These are phyloP conservation scores for Paraconiothyrium brasiliense DNA, from an alignment of 2,329 filamentous ascomycete species.

Conservation along the genomic window DNA sequence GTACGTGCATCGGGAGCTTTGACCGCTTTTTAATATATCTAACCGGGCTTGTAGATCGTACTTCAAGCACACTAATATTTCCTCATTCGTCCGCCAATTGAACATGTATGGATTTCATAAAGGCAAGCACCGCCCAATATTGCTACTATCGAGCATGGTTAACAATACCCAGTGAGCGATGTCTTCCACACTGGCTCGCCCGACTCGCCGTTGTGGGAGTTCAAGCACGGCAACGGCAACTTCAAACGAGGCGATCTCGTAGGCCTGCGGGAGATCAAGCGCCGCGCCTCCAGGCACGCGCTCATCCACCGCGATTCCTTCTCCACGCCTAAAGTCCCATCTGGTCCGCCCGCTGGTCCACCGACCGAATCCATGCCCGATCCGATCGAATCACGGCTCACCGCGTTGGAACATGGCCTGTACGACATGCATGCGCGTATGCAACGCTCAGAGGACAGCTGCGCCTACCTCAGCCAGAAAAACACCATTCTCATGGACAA, in stretches of 20 bases:
- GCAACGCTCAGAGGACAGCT: slow-evolving; percentile 83
- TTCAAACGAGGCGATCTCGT: slow-evolving; percentile 95
- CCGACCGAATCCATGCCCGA: slow-evolving; percentile 85
- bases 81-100: slow-evolving; percentile 94
- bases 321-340: slow-evolving; percentile 73
- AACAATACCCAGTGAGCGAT: slow-evolving; percentile 78
- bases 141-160: slow-evolving; percentile 19
- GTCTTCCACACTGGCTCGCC: slow-evolving; percentile 96
- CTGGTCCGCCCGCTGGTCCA: slow-evolving; percentile 81
- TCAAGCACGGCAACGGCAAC: slow-evolving; percentile 96
- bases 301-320: slow-evolving; percentile 93
- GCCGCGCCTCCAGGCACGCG: slow-evolving; percentile 89
- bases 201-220: slow-evolving; percentile 96
- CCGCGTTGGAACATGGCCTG: slow-evolving; percentile 79
- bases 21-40: slow-evolving; percentile 38
- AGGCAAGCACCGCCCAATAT: slow-evolving; percentile 64
- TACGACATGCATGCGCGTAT: slow-evolving; percentile 82
- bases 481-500: slow-evolving; percentile 85
- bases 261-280: slow-evolving; percentile 92
- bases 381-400: slow-evolving; percentile 77
- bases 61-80: slow-evolving; percentile 99
- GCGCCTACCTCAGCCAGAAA: slow-evolving; percentile 79
- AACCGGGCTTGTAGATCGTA: slow-evolving; percentile 75
- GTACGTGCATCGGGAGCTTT: slow-evolving; percentile 66
- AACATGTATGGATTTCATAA: slow-evolving; percentile 99